Percentiles rank a stretch among this genome's conserved stretches.
These are phyloP conservation scores for Amylostereum areolatum DNA, from an alignment of 1,284 basidiomycete species.

Conservation along the genomic window DNA sequence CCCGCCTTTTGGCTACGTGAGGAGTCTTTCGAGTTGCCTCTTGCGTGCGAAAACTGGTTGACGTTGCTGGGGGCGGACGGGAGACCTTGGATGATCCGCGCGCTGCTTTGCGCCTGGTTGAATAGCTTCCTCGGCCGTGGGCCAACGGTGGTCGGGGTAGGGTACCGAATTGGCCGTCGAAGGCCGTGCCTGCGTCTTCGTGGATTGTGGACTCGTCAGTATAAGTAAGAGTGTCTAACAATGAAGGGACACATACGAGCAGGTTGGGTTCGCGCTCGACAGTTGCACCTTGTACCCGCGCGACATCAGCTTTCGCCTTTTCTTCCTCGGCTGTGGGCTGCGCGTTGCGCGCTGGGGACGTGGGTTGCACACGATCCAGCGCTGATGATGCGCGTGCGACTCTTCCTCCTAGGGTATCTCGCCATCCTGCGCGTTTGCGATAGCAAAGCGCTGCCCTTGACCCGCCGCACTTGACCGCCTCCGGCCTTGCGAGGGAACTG, in stretches of 20 bases:
- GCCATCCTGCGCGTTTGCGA: slow-evolving; percentile 29
- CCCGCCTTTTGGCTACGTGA: neutral
- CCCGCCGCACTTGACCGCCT: slow-evolving; percentile 15
- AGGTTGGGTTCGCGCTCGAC: slow-evolving; percentile 20
- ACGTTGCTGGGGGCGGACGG: slow-evolving; percentile 6
- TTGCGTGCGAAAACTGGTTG: slow-evolving; percentile 9
- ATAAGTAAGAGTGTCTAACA: too few species aligned
- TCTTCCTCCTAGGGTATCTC: slow-evolving; percentile 18
- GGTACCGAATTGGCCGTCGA: slow-evolving; percentile 1
- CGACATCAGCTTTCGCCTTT: slow-evolving; percentile 64
- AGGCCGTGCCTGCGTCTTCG: too few species aligned
- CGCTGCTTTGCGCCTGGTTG: slow-evolving; percentile 58
- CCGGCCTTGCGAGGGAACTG: neutral
- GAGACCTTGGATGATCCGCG: slow-evolving; percentile 39
- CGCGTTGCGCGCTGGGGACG: slow-evolving; percentile 10
- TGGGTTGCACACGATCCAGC: too few species aligned
- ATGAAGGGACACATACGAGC: too few species aligned
- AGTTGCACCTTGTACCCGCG: slow-evolving; percentile 45
- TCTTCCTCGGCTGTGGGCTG: slow-evolving; percentile 60
- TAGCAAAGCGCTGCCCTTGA: slow-evolving; percentile 25
- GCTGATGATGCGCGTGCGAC: neutral
- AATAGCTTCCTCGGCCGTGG: slow-evolving; percentile 68
- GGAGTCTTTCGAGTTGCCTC: slow-evolving; percentile 12
- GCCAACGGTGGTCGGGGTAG: too few species aligned
- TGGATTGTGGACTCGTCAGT: too few species aligned